These are phyloP conservation scores for Pyricularia sp. DNA, from an alignment of 2,329 filamentous ascomycete species.

Conservation along the genomic window DNA sequence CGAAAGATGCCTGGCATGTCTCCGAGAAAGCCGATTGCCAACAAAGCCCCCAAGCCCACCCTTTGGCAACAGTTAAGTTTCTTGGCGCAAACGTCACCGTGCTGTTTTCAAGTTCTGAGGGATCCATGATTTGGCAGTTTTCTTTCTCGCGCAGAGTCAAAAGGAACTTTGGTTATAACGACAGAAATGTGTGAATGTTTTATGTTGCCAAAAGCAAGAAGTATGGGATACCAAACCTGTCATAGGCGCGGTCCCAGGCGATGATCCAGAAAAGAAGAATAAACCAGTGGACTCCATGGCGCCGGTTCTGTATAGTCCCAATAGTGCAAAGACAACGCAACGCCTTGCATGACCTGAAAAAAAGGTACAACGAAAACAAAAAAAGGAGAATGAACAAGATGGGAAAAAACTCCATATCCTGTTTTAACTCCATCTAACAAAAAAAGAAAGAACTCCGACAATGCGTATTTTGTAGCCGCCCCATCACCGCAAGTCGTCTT, in stretches of 20 bases:
- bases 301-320: conserved; percentile 2
- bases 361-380: not conserved
- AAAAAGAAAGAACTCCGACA: not conserved
- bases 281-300: not conserved
- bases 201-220: not conserved
- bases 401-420: not conserved
- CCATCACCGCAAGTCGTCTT: not conserved
- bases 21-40: no score
- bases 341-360: not conserved
- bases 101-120: not conserved
- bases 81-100: not conserved
- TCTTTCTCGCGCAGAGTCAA: not conserved
- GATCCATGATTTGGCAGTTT: not conserved
- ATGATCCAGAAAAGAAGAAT: not conserved
- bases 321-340: not conserved
- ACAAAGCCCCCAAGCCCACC: not conserved
- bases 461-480: not conserved
- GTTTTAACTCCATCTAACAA: not conserved
- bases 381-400: not conserved
- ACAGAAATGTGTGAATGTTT: not conserved
- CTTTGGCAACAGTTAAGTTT: not conserved
- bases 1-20: not conserved
- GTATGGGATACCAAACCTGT: not conserved
- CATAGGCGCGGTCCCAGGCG: not conserved
- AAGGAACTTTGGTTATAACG: not conserved